phyloP scores from a whole-genome alignment of 1,139 yeast species.

The Magnusiomyces ingens region DNA sequence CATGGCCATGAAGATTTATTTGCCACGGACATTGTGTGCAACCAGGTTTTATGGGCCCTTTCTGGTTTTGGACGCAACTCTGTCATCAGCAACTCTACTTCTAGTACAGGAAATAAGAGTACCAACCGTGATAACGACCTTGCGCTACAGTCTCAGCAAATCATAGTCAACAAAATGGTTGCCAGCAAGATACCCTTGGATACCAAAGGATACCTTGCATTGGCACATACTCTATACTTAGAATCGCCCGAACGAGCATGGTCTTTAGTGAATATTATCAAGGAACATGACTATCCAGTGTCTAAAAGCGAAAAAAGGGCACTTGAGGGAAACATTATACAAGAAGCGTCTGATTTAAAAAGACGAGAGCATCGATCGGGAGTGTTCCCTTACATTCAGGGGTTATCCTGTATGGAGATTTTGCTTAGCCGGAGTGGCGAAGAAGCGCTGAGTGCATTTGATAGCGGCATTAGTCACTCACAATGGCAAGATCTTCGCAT shows the following conservation, averaged over 20 bases:
- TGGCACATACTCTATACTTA: constrained; percentile 23
- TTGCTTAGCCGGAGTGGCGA: constrained; percentile 9
- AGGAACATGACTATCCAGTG: constrained; percentile 22
- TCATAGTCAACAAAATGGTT: constrained; percentile 23
- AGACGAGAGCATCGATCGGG: constrained; percentile 16
- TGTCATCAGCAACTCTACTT: too few species aligned
- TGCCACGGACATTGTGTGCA: constrained; percentile 17
- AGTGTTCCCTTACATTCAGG: constrained; percentile 23
- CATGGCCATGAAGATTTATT: constrained; percentile 15
- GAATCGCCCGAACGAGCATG: constrained; percentile 20
- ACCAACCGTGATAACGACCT: constrained; percentile 18
- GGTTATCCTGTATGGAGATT: constrained; percentile 12
- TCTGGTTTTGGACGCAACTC: constrained; percentile 25
- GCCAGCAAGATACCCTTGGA: constrained; percentile 20
- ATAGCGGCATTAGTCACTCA: constrained; percentile 6
- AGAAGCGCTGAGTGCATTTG: constrained; percentile 10
- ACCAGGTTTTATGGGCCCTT: constrained; percentile 30
- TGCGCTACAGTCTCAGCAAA: constrained; percentile 25
- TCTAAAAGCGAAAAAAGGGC: constrained; percentile 22
- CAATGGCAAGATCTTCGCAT: too few species aligned
- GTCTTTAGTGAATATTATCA: constrained; percentile 20
- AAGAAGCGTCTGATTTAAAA: not conserved
- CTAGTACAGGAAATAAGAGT: constrained; percentile 9
- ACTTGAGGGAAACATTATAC: not conserved
- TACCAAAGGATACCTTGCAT: constrained; percentile 29